Base-by-base conservation (phyloP, 257 asterid species). In the Przewalskia tangutica region DNA sequence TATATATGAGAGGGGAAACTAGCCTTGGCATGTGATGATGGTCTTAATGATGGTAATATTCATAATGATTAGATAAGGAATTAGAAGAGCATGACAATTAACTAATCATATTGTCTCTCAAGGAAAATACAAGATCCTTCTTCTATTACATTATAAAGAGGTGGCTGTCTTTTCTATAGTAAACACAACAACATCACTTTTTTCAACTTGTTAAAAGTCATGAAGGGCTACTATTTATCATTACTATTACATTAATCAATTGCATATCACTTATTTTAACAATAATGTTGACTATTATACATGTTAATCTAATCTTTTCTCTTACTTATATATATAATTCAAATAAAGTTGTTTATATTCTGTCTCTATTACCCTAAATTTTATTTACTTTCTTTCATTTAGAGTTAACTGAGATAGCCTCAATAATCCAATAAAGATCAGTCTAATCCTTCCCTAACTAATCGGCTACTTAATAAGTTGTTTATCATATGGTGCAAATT, bases 61-160 rank as follows among this genome's bases (percentile, higher is more conserved):
- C 40, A 40, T 59, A 79, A 79, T 79, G 71, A 79, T 79, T 79
- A 79, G 42, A 59, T n/a, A 7, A 79, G 2, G 82, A 79, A 79
- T 56, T 59, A 42, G 55, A 79, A 63, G 70, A 73, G 82, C 82
- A 56, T 79, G 59, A 79, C 82, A 77, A 56, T 9, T 36, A 36
- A 40, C 4, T 59, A 36, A 36, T 59, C 54, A 79, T 59, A 11
- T 42, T 79, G 56, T 79, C 71, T 79, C 82, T 48, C 20, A 12
- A 54, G 20, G 73, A 46, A 79, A 79, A 60, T 63, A 59, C 67
- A 79, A 46, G 17, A 18, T 59, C 59, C 44, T 79, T 42, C 73
- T 48, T 38, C 38, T 18, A 71, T 71, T 71, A 4, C 48, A 6
- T 16, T 55, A 56, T 56, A 79, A 79, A 13, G 23, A 20, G 44